Conservation (phyloP, 495 filamentous ascomycete genomes). For the Immersiella caudata region DNA sequence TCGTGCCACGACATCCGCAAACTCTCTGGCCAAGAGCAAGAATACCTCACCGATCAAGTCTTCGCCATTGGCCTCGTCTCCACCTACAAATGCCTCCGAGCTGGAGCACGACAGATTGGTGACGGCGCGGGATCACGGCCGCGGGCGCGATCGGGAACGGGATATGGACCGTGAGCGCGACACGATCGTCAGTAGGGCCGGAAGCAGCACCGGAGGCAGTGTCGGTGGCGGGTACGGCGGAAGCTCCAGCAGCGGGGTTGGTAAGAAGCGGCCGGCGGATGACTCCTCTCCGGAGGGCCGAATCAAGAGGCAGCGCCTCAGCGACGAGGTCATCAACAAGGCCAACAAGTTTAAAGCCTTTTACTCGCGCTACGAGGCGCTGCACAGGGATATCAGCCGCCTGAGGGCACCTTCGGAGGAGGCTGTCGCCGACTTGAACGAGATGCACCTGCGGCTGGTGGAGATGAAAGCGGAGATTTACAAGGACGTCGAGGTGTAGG, state of each 20-base stretch:
- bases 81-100: slow-evolving; percentile 74
- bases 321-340: slow-evolving; percentile 49
- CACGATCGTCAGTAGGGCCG: slow-evolving; percentile 32
- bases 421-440: slow-evolving; percentile 59
- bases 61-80: slow-evolving; percentile 74
- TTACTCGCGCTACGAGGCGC: slow-evolving; percentile 64
- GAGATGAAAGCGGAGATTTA: slow-evolving; percentile 71
- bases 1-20: slow-evolving; percentile 39
- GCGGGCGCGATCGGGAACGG: slow-evolving; percentile 31
- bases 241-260: slow-evolving; percentile 21
- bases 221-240: slow-evolving; percentile 22
- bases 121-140: slow-evolving; percentile 34
- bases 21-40: slow-evolving; percentile 43
- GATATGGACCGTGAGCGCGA: slow-evolving; percentile 38
- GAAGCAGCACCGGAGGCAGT: slow-evolving; percentile 27
- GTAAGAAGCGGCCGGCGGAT: slow-evolving; percentile 46
- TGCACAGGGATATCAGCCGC: slow-evolving; percentile 61
- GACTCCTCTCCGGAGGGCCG: slow-evolving; percentile 27
- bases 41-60: slow-evolving; percentile 68
- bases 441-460: slow-evolving; percentile 63
- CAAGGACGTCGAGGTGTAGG: slow-evolving; percentile 34
- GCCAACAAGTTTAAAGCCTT: slow-evolving; percentile 63
- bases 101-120: slow-evolving; percentile 44
- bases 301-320: slow-evolving; percentile 43
- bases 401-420: slow-evolving; percentile 52